Base-by-base conservation (phyloP, 176 grass and related monocot species). In the Rhynchospora breviuscula region DNA sequence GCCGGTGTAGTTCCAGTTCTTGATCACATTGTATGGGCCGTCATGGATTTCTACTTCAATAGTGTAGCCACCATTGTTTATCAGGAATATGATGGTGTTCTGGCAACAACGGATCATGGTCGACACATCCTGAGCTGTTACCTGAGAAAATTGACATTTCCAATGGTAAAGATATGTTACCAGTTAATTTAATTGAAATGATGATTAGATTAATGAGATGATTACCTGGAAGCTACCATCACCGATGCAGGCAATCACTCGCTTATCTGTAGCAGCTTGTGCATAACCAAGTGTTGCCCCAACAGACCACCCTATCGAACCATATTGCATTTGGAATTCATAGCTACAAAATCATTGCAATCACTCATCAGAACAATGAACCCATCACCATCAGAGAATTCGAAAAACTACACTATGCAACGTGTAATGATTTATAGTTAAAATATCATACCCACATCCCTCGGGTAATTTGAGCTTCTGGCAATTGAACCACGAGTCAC, bases 401-500 rank as follows among this genome's bases (percentile, higher is more conserved):
- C 4, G 3, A 40, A 40, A 40, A 40, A 40, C 35, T 4, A 40
- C 3, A 5, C 4, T 3, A 40, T 3, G 35, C 4, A 40, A 40
- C 35, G 4, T 40, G 4, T 40, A 40, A 40, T 4, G 4, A 40
- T 40, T 40, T 40, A 40, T 40, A 40, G 4, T 40, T 65, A 52
- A 81, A 54, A 84, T 71, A 66, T 17, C 92, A 86, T 71, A 95
- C 93, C 93, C 93, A 25, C 93, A 95, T 48, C 93, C 93, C 59
- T 95, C 88, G 0, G 93, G 93, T 62, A 95, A 87, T 67, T 89
- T 92, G 40, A 95, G 83, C 58, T 95, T 95, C 85, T 95, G 93
- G 76, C 93, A 95, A 31, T 95, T 95, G 79, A 95, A 95, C 93
- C 93, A 95, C 49, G 93, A 95, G 87, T 95, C 93, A 49, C 93